Evolutionary conservation across 1,284 basidiomycete genomes (phyloP).

Genomic region (Cutaneotrichosporon curvatum): DNA sequence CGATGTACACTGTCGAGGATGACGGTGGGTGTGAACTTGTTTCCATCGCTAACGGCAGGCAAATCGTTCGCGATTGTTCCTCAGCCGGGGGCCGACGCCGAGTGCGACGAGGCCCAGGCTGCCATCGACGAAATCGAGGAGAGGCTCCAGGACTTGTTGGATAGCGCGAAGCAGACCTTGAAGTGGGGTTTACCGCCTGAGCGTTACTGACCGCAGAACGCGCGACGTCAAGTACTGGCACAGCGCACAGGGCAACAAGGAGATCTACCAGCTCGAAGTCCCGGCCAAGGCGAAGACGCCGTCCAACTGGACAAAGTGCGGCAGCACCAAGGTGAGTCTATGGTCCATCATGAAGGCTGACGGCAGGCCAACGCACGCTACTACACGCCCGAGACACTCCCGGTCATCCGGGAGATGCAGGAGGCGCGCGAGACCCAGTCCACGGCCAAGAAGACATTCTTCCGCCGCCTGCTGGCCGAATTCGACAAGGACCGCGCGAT

Average conservation of each 20-base stretch:
- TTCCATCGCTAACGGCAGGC: constrained; percentile 3
- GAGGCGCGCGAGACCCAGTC: constrained; percentile 83
- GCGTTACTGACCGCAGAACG: constrained; percentile 40
- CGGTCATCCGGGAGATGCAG: constrained; percentile 70
- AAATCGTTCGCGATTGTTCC: constrained; percentile 56
- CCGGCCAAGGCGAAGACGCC: constrained; percentile 60
- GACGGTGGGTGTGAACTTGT: constrained; percentile 52
- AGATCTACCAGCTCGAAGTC: constrained; percentile 80
- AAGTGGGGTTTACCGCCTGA: background rate
- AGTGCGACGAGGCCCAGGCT: constrained; percentile 66
- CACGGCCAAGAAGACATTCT: constrained; percentile 72
- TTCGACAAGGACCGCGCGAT: constrained; percentile 76
- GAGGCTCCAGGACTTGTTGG: constrained; percentile 60
- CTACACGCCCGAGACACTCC: constrained; percentile 63
- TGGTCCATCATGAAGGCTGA: constrained; percentile 47
- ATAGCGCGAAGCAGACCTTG: constrained; percentile 54
- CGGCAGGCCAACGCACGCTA: constrained; percentile 57
- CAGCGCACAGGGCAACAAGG: constrained; percentile 75
- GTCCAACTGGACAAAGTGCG: constrained; percentile 71
- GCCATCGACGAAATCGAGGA: constrained; percentile 65
- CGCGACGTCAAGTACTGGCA: constrained; percentile 70
- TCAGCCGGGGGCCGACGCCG: constrained; percentile 69
- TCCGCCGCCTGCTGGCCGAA: constrained; percentile 67
- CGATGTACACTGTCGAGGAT: constrained; percentile 61
- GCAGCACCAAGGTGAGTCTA: constrained; percentile 63